phyloP scores from a whole-genome alignment of 1,284 basidiomycete species.

The Singerocomus inundabilis region DNA sequence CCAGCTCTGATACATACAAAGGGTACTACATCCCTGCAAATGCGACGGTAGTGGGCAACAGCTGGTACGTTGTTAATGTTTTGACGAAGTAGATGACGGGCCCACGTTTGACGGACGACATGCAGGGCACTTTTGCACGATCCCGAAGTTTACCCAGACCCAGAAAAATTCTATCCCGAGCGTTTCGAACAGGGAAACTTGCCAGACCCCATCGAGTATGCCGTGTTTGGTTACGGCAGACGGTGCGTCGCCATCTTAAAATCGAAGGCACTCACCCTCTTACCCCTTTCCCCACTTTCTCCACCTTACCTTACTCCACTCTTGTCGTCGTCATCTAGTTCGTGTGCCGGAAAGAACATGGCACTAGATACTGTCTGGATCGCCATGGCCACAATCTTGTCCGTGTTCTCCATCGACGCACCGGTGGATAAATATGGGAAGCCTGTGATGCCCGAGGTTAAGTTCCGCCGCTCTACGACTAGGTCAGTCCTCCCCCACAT shows the following conservation, averaged over 20 bases:
- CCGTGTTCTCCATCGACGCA: constrained; percentile 5
- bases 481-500: background rate
- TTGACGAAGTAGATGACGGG: background rate
- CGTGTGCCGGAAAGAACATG: constrained; percentile 6
- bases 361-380: constrained; percentile 7
- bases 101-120: background rate
- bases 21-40: constrained; percentile 4
- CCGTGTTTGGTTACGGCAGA: constrained; percentile 3
- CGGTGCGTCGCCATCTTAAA: background rate
- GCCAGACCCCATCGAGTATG: constrained; percentile 7
- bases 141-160: constrained; percentile 3
- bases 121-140: constrained; percentile 4
- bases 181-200: background rate
- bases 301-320: no score
- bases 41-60: constrained; percentile 7
- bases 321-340: background rate
- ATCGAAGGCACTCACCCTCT: background rate
- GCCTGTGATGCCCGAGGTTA: constrained; percentile 5
- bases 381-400: constrained; percentile 3
- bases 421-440: background rate
- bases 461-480: constrained; percentile 5
- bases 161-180: constrained; percentile 3
- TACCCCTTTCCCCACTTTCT: background rate
- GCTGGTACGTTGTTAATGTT: background rate
- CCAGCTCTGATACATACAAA: constrained; percentile 4